These are phyloP conservation scores for Coemansia sp. DNA, from an alignment of 192 early-diverging fungal genomes.

Conservation along the genomic window DNA sequence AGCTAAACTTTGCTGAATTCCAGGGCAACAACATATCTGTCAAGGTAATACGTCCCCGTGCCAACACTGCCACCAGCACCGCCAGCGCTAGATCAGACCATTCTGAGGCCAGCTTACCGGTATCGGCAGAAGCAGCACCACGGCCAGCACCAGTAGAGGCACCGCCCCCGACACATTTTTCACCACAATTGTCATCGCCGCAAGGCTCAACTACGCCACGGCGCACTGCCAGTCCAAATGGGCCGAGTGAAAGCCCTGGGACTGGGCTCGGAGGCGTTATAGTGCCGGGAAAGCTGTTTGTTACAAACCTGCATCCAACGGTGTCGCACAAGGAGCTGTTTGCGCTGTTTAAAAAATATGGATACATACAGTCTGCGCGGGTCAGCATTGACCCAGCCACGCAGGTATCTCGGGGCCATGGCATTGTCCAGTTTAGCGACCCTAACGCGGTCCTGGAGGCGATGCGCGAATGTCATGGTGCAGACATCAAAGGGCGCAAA, in stretches of 20 bases:
- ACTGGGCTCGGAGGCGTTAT: slow-evolving; percentile 45
- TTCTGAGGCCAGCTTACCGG: not conserved
- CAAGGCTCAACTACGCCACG: not conserved
- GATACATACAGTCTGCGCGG: slow-evolving; percentile 53
- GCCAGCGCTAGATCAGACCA: slow-evolving; percentile 1
- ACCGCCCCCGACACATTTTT: slow-evolving; percentile 5
- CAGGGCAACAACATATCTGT: slow-evolving; percentile 38
- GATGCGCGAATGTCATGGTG: slow-evolving; percentile 44
- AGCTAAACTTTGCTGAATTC: slow-evolving; percentile 51
- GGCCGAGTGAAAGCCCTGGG: slow-evolving; percentile 18
- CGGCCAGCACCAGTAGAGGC: not conserved
- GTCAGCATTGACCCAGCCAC: slow-evolving; percentile 50
- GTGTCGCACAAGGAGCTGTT: slow-evolving; percentile 58
- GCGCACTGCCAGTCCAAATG: slow-evolving; percentile 13
- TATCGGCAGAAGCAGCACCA: not conserved
- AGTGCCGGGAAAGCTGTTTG: slow-evolving; percentile 54
- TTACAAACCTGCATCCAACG: slow-evolving; percentile 51
- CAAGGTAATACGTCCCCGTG: slow-evolving; percentile 18
- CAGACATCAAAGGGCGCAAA: slow-evolving; percentile 53
- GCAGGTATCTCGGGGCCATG: slow-evolving; percentile 50
- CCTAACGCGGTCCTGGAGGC: slow-evolving; percentile 46
- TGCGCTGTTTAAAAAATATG: slow-evolving; percentile 56
- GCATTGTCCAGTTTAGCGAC: slow-evolving; percentile 53
- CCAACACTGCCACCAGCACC: slow-evolving; percentile 9
- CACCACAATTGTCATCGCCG: not conserved